These are phyloP conservation scores for Conidiobolus incongruus DNA, from an alignment of 371 early-diverging fungal genomes.

Conservation along the genomic window DNA sequence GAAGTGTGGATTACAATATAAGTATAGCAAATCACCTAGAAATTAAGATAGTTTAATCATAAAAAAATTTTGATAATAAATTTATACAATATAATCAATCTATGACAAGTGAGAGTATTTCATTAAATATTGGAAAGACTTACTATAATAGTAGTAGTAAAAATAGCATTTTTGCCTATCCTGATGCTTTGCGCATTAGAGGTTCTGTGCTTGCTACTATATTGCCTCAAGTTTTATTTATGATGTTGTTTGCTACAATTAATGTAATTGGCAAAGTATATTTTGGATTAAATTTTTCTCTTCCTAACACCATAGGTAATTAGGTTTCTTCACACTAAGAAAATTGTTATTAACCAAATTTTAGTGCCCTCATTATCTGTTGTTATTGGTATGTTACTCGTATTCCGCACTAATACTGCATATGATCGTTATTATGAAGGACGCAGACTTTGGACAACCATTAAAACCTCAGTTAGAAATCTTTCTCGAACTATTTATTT, in stretches of 20 bases:
- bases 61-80: too few species aligned
- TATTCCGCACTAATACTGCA: constrained; percentile 55
- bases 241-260: not conserved
- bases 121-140: too few species aligned
- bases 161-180: not conserved
- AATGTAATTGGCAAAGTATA: not conserved
- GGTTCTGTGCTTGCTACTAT: constrained; percentile 3
- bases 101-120: too few species aligned
- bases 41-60: too few species aligned
- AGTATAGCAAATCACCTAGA: too few species aligned
- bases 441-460: constrained; percentile 31
- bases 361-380: not conserved
- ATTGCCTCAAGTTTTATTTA: not conserved
- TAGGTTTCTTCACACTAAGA: not conserved
- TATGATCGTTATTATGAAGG: constrained; percentile 62
- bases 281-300: not conserved
- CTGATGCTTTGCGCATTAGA: not conserved
- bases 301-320: constrained; percentile 3
- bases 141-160: too few species aligned
- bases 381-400: constrained; percentile 39
- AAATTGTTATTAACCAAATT: not conserved
- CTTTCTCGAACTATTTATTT: constrained; percentile 41
- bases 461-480: constrained; percentile 27
- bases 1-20: too few species aligned
- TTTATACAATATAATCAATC: too few species aligned